Percentiles rank a stretch among this genome's conserved stretches.
Evolutionary conservation across 441 rosid species (phyloP).

Genomic region (Populus trichocarpa): DNA sequence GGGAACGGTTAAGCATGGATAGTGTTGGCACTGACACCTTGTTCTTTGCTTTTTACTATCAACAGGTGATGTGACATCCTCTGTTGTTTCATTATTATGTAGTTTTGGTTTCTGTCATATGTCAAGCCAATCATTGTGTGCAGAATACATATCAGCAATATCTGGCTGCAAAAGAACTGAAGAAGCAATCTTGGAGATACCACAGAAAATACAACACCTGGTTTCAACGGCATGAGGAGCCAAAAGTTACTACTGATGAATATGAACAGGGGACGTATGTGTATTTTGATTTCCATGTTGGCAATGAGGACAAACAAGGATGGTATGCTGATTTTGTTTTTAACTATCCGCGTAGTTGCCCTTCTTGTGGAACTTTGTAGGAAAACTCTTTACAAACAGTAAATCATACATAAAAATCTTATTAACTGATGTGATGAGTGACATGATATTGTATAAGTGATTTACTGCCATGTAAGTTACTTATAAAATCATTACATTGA

Average conservation of each 20-base stretch:
- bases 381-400: not conserved
- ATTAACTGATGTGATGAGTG: no score
- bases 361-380: constrained; percentile 16
- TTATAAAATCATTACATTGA: no score
- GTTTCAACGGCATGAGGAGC: constrained; percentile 98
- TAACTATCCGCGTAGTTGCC: not conserved
- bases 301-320: constrained; percentile 80
- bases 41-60: constrained; percentile 96
- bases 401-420: not conserved
- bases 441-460: no score
- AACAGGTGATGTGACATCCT: constrained; percentile 59
- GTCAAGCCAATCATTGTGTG: constrained; percentile 18
- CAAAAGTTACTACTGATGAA: constrained; percentile 90
- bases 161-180: constrained; percentile 94
- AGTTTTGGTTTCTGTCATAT: not conserved
- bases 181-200: constrained; percentile 99
- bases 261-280: constrained; percentile 96
- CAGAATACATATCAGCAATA: constrained; percentile 98
- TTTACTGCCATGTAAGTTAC: no score
- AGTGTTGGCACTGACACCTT: constrained; percentile 73
- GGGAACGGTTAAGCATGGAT: constrained; percentile 84
- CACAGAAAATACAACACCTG: constrained; percentile 97
- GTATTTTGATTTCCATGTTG: constrained; percentile 90
- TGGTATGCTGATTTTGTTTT: constrained; percentile 48
- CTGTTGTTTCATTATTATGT: constrained; percentile 1